Base-by-base conservation (phyloP, 2,329 filamentous ascomycete species). In the Fusarium incarnatum region DNA sequence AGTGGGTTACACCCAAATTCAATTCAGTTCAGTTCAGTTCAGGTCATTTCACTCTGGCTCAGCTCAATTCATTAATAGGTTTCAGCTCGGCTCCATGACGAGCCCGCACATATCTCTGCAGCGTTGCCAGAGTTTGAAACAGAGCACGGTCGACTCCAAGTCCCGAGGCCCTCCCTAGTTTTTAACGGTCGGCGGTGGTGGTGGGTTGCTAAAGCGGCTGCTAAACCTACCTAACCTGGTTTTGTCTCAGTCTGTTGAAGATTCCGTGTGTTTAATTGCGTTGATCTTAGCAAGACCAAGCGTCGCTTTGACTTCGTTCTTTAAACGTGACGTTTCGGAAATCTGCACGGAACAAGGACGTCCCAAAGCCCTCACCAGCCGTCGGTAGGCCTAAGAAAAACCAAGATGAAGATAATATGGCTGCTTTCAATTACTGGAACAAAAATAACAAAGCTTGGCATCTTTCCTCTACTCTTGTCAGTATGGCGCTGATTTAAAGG, bases 361-460 rank as follows among this genome's bases (percentile, higher is more conserved):
- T 46, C n/a, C 23, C 16, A 44, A 28, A 49, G 34, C 50, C 34
- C 50, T 61, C 34, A n/a, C 32, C 28, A 42, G 50, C 27, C 9
- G 34, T 8, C 34, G 18, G 18, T 20, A 27, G 32, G 40, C 18
- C 32, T n/a, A 8, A 11, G 10, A 40, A 15, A 15, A 41, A 37
- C 48, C 22, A 27, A 52, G 23, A 15, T 9, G 20, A 40, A n/a
- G 23, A 18, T 42, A 28, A 18, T 18, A n/a, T 56, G 18, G 18
- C 41, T 20, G 52, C 25, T 37, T 37, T 37, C 18, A 13, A 5
- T 28, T 25, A 27, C 40, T 27, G 40, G 15, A 22, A 22, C 41
- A 10, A 27, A 52, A 52, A 52, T 52, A 65, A 65, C 59, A 45
- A 65, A 49, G 53, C 61, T 66, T 66, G 61, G 63, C 47, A 64